Conservation (phyloP, 176 grass and related monocot genomes). For the Pharus latifolius region DNA sequence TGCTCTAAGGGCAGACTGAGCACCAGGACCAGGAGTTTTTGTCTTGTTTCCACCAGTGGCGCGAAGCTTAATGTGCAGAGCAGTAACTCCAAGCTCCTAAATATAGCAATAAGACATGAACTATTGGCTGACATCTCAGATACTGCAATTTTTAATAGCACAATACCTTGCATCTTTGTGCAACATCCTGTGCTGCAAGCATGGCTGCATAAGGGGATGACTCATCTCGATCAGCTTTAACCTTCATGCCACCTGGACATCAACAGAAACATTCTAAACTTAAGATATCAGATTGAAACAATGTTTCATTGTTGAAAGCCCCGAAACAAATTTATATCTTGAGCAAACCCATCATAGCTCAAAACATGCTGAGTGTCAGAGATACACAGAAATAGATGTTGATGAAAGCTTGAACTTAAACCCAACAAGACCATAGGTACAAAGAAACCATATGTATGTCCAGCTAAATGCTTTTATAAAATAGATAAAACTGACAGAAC, state of each 20-base stretch:
- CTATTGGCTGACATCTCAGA: not conserved
- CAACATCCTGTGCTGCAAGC: conserved; percentile 58
- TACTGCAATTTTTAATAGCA: not conserved
- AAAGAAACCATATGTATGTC: too few relatives aligned
- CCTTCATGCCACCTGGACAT: conserved; percentile 38
- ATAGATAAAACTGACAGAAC: not conserved
- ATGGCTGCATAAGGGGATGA: conserved; percentile 61
- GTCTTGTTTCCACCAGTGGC: conserved; percentile 57
- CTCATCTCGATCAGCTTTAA: conserved; percentile 57
- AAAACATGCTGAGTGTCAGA: not conserved
- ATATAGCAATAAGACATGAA: not conserved
- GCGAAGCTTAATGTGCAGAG: conserved; percentile 43
- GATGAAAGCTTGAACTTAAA: too few relatives aligned
- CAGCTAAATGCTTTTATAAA: not conserved
- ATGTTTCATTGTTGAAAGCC: not conserved
- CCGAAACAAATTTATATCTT: not conserved
- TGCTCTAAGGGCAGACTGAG: conserved; percentile 39
- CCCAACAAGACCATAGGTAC: not conserved
- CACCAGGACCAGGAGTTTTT: conserved; percentile 36
- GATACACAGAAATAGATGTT: too few relatives aligned
- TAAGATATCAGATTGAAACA: not conserved
- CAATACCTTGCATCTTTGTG: conserved; percentile 52
- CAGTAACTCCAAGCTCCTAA: conserved; percentile 42
- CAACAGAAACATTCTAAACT: not conserved
- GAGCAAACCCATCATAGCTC: not conserved